Percentiles rank a stretch among this genome's conserved stretches.
These are phyloP conservation scores for Corchorus capsularis DNA, from an alignment of 345 rosid genomes.

Conservation along the genomic window DNA sequence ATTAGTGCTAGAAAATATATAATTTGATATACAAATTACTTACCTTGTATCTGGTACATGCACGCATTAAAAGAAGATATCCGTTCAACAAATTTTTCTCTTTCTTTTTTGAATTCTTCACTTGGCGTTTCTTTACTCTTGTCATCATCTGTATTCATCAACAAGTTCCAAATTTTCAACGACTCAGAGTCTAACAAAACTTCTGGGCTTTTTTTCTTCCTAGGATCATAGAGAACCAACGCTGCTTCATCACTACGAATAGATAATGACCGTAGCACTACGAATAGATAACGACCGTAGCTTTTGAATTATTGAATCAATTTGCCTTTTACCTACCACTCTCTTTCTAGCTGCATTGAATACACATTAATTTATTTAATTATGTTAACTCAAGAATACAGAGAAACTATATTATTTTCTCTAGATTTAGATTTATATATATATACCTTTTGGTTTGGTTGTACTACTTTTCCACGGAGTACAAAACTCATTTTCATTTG, in stretches of 20 bases:
- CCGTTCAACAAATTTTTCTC: slow-evolving; percentile 30
- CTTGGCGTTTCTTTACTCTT: slow-evolving; percentile 11
- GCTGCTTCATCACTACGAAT: neutral
- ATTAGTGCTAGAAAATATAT: neutral
- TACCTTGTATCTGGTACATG: slow-evolving; percentile 49
- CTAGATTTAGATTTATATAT: no score
- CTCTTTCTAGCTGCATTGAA: neutral
- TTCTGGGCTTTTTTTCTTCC: slow-evolving; percentile 11
- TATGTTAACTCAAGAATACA: neutral
- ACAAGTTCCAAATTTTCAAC: slow-evolving; percentile 39
- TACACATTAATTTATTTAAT: neutral
- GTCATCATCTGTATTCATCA: slow-evolving; percentile 29
- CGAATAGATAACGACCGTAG: neutral
- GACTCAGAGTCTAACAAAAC: slow-evolving; percentile 45
- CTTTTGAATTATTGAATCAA: slow-evolving; percentile 3
- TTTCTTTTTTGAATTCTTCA: slow-evolving; percentile 41
- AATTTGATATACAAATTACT: neutral
- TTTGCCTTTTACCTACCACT: neutral
- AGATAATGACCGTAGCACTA: neutral
- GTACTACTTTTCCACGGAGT: no score
- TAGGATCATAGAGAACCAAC: neutral
- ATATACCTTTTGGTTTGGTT: slow-evolving; percentile 12
- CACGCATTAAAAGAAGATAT: slow-evolving; percentile 33
- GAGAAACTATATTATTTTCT: no score
- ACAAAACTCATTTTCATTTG: no score